Evolutionary conservation across 1,284 basidiomycete species (phyloP), one percentile per base, ranked within the genome.

Genomic region (Anthracocystis panici-leucophaei): DNA sequence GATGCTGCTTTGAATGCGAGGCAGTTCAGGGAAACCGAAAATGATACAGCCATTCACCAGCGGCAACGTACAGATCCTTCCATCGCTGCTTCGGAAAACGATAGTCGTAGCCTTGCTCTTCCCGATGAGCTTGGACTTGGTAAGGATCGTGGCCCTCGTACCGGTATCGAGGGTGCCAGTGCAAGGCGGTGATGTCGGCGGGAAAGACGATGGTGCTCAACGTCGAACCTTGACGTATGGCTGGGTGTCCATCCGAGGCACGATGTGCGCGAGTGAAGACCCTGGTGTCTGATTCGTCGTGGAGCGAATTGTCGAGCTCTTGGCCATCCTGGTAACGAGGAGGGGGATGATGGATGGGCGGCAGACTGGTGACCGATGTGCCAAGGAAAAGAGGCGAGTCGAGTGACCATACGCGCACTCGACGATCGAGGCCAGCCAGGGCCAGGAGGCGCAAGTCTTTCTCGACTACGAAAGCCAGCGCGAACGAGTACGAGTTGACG

Each of bases 341-440:
- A 14, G 27, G 29, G 12, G 40, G 38, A 31, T 66, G 45, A 27
- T 16, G 44, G n/a, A 55, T 12, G 14, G 46, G 23, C 3, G 60
- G 20, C 11, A 61, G 21, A 3, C 9, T 33, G 4, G 31, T 41
- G 18, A 31, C 25, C 4, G 57, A 25, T 3, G 68, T 61, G 8
- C 55, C 59, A 0, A 73, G 45, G 5, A 65, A 65, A 4, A 65
- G n/a, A 2, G 71, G n/a, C 3, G 57, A 57, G 27, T 68, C 62
- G 20, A 74, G 58, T 8, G 71, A 74, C 65, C 65, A 74, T 14
- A 74, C 35, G 7, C 71, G 62, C 1, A 74, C 71, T 21, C 42
- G 44, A 12, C 57, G 31, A 31, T 74, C 71, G 16, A 57, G n/a
- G 2, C 71, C 71, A 5, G 65, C 65, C 23, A 74, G 35, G 6